Conservation (phyloP, 2,329 filamentous ascomycete species). For the Fusarium falciforme region DNA sequence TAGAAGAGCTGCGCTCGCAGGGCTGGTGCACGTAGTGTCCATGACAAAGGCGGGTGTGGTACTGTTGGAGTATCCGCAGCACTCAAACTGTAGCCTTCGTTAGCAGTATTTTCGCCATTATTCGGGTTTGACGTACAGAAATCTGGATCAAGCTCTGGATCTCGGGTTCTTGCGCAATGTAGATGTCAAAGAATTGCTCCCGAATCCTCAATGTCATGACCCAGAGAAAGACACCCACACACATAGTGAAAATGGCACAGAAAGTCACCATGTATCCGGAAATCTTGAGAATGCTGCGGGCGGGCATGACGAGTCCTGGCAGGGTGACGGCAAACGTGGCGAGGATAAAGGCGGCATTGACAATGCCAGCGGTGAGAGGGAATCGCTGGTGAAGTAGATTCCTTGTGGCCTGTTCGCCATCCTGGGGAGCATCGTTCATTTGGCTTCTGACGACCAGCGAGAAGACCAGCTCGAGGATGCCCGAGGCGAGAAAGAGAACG, state of each 20-base stretch:
- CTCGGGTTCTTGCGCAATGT: conserved; percentile 64
- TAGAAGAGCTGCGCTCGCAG: conserved; percentile 76
- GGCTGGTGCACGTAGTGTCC: conserved; percentile 75
- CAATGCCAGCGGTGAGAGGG: conserved; percentile 74
- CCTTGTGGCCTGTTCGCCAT: conserved; percentile 62
- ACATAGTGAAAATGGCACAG: conserved; percentile 72
- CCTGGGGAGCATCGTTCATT: conserved; percentile 54
- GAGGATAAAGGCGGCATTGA: conserved; percentile 79
- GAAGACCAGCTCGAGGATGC: conserved; percentile 66
- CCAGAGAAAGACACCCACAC: conserved; percentile 77
- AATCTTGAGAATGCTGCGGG: conserved; percentile 76
- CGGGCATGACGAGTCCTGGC: conserved; percentile 76
- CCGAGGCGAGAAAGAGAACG: conserved; percentile 64
- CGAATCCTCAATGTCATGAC: conserved; percentile 77
- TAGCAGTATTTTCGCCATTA: background rate
- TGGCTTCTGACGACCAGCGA: conserved; percentile 63
- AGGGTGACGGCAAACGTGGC: conserved; percentile 76
- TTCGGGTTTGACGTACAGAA: conserved; percentile 60
- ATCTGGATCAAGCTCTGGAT: conserved; percentile 78
- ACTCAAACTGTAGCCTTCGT: conserved; percentile 69
- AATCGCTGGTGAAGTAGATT: conserved; percentile 65
- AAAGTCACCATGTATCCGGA: conserved; percentile 73
- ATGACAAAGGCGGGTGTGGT: conserved; percentile 78
- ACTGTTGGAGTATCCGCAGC: conserved; percentile 83
- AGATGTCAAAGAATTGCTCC: conserved; percentile 70